Percentiles rank a stretch among this genome's conserved stretches.
phyloP scores from a whole-genome alignment of 1,284 basidiomycete species.

The Phellopilus nigrolimitatus region DNA sequence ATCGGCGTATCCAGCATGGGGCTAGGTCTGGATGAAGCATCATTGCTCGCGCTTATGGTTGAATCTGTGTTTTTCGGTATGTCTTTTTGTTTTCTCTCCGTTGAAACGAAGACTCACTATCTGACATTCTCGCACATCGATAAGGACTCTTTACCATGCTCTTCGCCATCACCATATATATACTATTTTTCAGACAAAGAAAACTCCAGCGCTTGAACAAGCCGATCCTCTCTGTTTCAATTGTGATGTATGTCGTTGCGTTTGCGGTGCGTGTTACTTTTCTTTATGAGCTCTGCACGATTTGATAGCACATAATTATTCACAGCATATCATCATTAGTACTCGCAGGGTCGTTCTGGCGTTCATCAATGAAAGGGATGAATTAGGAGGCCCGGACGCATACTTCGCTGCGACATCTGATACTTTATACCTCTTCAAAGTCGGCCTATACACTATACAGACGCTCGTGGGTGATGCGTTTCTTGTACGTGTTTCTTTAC shows the following conservation, averaged over 20 bases:
- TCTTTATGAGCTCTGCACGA: not conserved
- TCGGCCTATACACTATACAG: conserved; percentile 24
- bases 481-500: not conserved
- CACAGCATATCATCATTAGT: conserved; percentile 22
- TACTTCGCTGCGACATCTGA: conserved; percentile 24
- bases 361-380: conserved; percentile 22
- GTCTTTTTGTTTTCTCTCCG: not conserved
- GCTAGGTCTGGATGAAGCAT: not conserved
- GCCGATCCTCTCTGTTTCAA: conserved; percentile 14
- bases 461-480: conserved; percentile 16
- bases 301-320: not conserved
- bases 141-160: conserved; percentile 17
- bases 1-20: no score
- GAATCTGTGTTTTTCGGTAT: not conserved
- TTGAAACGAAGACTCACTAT: not conserved
- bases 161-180: conserved; percentile 16
- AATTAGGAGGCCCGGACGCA: conserved; percentile 23
- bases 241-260: conserved; percentile 17
- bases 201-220: conserved; percentile 18
- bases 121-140: not conserved
- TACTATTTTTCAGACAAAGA: conserved; percentile 14
- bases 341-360: conserved; percentile 24
- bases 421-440: conserved; percentile 25
- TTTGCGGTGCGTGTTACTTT: conserved; percentile 23
- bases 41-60: not conserved